Evolutionary conservation across 345 rosid species (phyloP).

Genomic region (Hypericum androsaemum): DNA sequence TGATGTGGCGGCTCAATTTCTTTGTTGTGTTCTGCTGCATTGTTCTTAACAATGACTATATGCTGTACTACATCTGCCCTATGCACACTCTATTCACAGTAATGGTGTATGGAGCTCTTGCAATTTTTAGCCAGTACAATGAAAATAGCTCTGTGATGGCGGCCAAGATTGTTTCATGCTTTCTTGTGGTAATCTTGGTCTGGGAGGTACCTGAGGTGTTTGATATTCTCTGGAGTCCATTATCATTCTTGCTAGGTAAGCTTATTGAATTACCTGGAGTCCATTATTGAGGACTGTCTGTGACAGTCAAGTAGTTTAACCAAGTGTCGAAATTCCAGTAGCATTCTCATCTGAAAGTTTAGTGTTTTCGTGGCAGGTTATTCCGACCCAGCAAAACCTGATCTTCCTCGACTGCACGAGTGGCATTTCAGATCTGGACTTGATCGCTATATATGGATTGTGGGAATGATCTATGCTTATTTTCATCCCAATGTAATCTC

Average conservation of each 20-base stretch:
- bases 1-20: slow-evolving; percentile 99
- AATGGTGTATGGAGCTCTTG: slow-evolving; percentile 93
- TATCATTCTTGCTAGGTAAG: slow-evolving; percentile 60
- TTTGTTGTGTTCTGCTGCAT: slow-evolving; percentile 83
- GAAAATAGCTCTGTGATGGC: slow-evolving; percentile 89
- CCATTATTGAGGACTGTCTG: background rate
- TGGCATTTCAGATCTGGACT: slow-evolving; percentile 99
- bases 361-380: slow-evolving; percentile 42
- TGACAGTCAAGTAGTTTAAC: background rate
- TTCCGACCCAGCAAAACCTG: slow-evolving; percentile 85
- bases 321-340: background rate
- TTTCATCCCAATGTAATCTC: slow-evolving; percentile 76
- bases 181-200: slow-evolving; percentile 68
- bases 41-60: slow-evolving; percentile 87
- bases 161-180: slow-evolving; percentile 69
- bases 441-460: slow-evolving; percentile 92
- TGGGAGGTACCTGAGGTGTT: slow-evolving; percentile 97
- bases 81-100: slow-evolving; percentile 96
- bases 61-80: slow-evolving; percentile 93
- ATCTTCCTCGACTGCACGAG: slow-evolving; percentile 71
- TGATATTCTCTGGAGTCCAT: slow-evolving; percentile 69
- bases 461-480: slow-evolving; percentile 94
- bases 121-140: slow-evolving; percentile 71
- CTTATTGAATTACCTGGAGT: background rate
- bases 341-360: background rate